Percentiles rank a stretch among this genome's conserved stretches.
Conservation (phyloP, 129 eudicot species). For the Saposhnikovia divaricata region DNA sequence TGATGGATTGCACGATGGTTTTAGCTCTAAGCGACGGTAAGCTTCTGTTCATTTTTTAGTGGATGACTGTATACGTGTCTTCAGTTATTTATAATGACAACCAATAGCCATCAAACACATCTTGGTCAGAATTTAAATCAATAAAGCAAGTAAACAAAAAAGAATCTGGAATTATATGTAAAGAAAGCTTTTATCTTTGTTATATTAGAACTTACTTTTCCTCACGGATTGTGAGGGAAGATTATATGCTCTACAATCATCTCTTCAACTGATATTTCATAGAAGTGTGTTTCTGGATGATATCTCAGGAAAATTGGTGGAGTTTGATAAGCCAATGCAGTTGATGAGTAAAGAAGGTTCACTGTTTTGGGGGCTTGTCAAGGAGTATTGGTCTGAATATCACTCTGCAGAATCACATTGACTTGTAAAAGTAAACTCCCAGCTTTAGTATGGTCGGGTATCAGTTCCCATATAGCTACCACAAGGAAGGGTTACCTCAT, state of each 20-base stretch:
- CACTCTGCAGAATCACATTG: constrained; percentile 41
- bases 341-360: constrained; percentile 76
- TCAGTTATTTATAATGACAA: not conserved
- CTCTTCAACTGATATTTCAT: not conserved
- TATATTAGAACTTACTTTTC: not conserved
- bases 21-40: constrained; percentile 78
- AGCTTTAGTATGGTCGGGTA: not conserved
- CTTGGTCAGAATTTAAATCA: not conserved
- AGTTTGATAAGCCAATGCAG: constrained; percentile 84
- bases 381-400: constrained; percentile 83
- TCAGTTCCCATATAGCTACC: not conserved
- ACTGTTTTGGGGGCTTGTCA: constrained; percentile 75
- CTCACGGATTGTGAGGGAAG: not conserved
- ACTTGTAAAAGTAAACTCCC: not conserved
- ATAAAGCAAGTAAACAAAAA: not conserved
- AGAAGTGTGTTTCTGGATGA: not conserved
- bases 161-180: not conserved
- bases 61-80: not conserved
- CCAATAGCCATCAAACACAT: not conserved
- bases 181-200: not conserved
- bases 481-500: not conserved
- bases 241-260: not conserved
- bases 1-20: constrained; percentile 90
- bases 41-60: constrained; percentile 1
- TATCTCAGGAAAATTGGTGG: constrained; percentile 67